Base-by-base conservation (phyloP, 2,329 filamentous ascomycete species). In the Fusarium poae region DNA sequence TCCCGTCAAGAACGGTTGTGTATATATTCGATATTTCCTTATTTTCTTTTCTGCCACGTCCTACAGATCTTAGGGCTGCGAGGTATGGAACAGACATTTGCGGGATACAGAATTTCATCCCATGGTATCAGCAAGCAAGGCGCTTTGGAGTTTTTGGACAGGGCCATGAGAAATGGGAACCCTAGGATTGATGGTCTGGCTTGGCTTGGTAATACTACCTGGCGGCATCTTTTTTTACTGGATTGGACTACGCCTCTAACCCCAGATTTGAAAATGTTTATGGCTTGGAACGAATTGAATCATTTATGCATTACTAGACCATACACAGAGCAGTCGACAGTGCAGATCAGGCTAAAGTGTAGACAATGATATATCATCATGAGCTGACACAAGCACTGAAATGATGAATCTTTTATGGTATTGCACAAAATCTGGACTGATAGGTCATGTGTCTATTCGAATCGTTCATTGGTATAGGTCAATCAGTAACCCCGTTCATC, bases 331-430 rank as follows among this genome's bases (percentile, higher is more conserved):
- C 34, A 46, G 13, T 52, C 62, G 39, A 58, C 16, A 29, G 23
- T 54, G 44, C 40, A 39, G 4, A 67, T 61, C 44, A 62, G 60
- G 57, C 51, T 49, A 70, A 67, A 50, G 54, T 64, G 70, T 52
- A 70, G 25, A 65, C 59, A 72, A 64, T 59, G 57, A 57, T 56
- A 63, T 69, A 61, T 25, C 32, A 35, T 29, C 42, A 65, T 71
- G 67, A 72, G 54, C 66, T 72, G 72, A 68, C 72, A 60, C 53
- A 45, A 64, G 64, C 57, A 54, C 58, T 67, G 55, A 71, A 71
- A 64, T 71, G 55, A 68, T 42, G 57, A 64, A 30, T 62, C 53
- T 49, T 64, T 56, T 43, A n/a, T 64, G 49, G 42, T 44, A 58
- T 51, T 63, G 54, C 46, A 44, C 54, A 68, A 56, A 51, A 51